phyloP scores from a whole-genome alignment of 805 yeast genomes.

The Kodamaea restingae region DNA sequence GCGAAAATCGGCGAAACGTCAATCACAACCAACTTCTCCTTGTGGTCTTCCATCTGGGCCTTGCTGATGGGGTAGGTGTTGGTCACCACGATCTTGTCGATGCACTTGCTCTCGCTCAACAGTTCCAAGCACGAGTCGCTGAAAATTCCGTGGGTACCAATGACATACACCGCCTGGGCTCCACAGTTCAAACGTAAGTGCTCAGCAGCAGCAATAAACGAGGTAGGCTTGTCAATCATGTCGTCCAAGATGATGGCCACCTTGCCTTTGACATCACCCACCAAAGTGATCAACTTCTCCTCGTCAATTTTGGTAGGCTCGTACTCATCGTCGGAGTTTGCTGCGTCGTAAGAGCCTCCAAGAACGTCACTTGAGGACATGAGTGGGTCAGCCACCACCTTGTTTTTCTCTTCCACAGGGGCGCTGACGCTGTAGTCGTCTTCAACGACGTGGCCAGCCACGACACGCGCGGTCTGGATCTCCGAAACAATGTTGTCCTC shows the following conservation, averaged over 20 bases:
- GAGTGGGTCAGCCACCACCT: slow-evolving; percentile 9
- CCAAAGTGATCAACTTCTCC: slow-evolving; percentile 91
- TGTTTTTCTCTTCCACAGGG: slow-evolving; percentile 12
- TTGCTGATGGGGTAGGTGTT: slow-evolving; percentile 89
- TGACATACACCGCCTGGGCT: slow-evolving; percentile 81
- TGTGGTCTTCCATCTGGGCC: slow-evolving; percentile 51
- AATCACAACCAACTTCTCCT: slow-evolving; percentile 70
- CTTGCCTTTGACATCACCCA: slow-evolving; percentile 89
- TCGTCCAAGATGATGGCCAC: slow-evolving; percentile 95
- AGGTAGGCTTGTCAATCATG: slow-evolving; percentile 92
- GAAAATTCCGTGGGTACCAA: slow-evolving; percentile 96
- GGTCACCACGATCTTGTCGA: slow-evolving; percentile 90
- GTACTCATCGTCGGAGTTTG: slow-evolving; percentile 81
- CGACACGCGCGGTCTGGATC: slow-evolving; percentile 92
- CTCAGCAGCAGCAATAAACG: slow-evolving; percentile 97
- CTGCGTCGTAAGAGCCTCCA: slow-evolving; percentile 77
- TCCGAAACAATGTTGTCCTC: slow-evolving; percentile 70
- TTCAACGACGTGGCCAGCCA: slow-evolving; percentile 94
- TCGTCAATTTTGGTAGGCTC: slow-evolving; percentile 56
- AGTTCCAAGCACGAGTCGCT: slow-evolving; percentile 81
- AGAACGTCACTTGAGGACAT: slow-evolving; percentile 50
- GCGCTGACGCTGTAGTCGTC: slow-evolving; percentile 51
- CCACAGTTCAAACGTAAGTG: slow-evolving; percentile 95
- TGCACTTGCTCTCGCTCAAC: slow-evolving; percentile 71
- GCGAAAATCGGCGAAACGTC: slow-evolving; percentile 95